Base-by-base conservation (phyloP, 768 basidiomycete genomes). In the Mycena epipterygia region DNA sequence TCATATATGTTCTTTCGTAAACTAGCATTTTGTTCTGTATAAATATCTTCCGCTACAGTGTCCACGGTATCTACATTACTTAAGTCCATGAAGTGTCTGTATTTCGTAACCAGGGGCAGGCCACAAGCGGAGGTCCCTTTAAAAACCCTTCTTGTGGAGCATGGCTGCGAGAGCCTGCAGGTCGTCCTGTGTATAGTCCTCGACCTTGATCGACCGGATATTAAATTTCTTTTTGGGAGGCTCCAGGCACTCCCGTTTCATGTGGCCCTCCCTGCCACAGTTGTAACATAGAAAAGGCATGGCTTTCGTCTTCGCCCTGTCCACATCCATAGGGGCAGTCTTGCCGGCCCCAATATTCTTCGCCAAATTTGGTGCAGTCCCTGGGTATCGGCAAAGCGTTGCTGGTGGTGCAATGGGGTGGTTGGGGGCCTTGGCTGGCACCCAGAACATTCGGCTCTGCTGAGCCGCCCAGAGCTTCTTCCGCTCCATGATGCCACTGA, bases 201-300 rank as follows among this genome's bases (percentile, higher is more conserved):
- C 60, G 7, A 23, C 19, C 48, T 16, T 32, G 33, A 61, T 16
- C n/a, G 32, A n/a, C 30, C 44, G 32, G 46, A 61, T 30, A 48
- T 61, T 48, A 32, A 61, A 35, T 7, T 48, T 48, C 12, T 21
- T 33, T 32, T 48, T 48, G 59, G 44, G 44, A 48, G 60, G 60
- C 33, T 62, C 35, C 21, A n/a, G 60, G 60, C 60, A 62, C 48
- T 63, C 37, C 25, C 44, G 44, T 17, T n/a, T 25, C 48, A 62
- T 62, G 60, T 62, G 46, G 46, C 46, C 59, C 21, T 48, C 44
- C 59, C 49, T 49, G 59, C 44, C 32, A 49, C 59, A 61, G 17
- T 61, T 61, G 16, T 62, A 62, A 17, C 60, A 62, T n/a, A 11
- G 14, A n/a, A 62, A 35, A 13, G 60, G 35, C 11, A n/a, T n/a